These are phyloP conservation scores for Wakefieldia striispora DNA, from an alignment of 768 basidiomycete genomes.

Conservation along the genomic window DNA sequence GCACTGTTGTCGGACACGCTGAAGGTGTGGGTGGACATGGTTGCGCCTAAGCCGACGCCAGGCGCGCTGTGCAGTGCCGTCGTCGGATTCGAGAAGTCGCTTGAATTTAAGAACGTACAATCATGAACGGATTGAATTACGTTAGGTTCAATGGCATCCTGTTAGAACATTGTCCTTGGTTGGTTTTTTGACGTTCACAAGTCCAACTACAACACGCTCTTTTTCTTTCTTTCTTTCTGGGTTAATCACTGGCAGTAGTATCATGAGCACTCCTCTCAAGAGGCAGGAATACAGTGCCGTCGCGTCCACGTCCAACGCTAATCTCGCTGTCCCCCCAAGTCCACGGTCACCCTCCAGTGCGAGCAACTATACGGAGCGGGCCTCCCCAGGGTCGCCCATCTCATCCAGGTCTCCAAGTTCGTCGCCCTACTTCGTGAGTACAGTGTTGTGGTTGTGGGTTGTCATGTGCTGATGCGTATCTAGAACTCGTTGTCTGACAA, in stretches of 20 bases:
- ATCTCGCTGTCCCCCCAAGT: conserved; percentile 18
- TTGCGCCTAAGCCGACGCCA: conserved; percentile 55
- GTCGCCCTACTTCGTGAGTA: conserved; percentile 26
- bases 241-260: background rate
- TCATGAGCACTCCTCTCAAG: conserved; percentile 27
- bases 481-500: conserved; percentile 30
- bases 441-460: background rate
- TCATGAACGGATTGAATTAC: conserved; percentile 1
- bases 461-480: background rate
- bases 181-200: background rate
- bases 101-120: too few species aligned
- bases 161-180: background rate
- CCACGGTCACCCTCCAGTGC: conserved; percentile 20
- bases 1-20: conserved; percentile 47
- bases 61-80: conserved; percentile 43
- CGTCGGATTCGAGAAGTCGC: conserved; percentile 14
- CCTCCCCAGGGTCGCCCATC: conserved; percentile 12
- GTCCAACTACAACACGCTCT: conserved; percentile 20
- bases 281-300: conserved; percentile 28
- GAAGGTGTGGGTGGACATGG: conserved; percentile 49
- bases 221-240: conserved; percentile 5
- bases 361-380: conserved; percentile 15
- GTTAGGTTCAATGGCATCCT: background rate
- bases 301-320: conserved; percentile 23
- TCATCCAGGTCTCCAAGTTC: conserved; percentile 27